Evolutionary conservation across 306 rosid genomes (phyloP), one percentile per base, ranked within the genome.

Genomic region (Gillenia trifoliata): DNA sequence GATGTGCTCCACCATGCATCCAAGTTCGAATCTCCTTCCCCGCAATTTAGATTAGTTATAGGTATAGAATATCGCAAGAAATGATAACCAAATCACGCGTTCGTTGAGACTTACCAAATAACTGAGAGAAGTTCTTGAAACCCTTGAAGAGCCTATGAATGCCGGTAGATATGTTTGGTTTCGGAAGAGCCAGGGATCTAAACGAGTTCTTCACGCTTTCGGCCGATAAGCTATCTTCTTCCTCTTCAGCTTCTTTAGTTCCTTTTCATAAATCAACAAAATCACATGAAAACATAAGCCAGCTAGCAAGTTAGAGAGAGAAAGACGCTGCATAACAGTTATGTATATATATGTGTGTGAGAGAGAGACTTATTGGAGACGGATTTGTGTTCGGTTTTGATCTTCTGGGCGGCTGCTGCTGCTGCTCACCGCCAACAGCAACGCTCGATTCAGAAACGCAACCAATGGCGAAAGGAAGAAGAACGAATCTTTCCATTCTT

Each of bases 401-500:
- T 84, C 83, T 87, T 86, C 86, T 78, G 43, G 88, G 86, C 28
- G 71, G 89, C 19, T 85, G 93, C 76, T 80, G 93, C 76, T 80
- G 34, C 52, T 1, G 20, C 20, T 15, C 52, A 17, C 52, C 52
- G 26, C 88, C 95, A 4, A 92, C 89, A 59, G 95, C 97, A 71
- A 94, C 89, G 36, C 91, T 90, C 3, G 96, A 90, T 70, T 94
- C 96, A 25, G 99, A 94, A 81, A 92, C 79, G 30, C 96, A 94
- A 54, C 99, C 97, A 30, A 85, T 74, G 7, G 99, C 85, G 80
- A 92, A 94, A 62, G 99, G 99, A 87, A 94, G 95, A 81, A 94
- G 88, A 13, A 90, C 91, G 56, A 94, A 82, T 79, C 97, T 94
- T 78, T 94, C 99, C 97, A 94, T 85, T 87, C 81, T 85, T 29